Conservation (phyloP, 371 early-diverging fungal species). For the Blyttiomyces sp. region DNA sequence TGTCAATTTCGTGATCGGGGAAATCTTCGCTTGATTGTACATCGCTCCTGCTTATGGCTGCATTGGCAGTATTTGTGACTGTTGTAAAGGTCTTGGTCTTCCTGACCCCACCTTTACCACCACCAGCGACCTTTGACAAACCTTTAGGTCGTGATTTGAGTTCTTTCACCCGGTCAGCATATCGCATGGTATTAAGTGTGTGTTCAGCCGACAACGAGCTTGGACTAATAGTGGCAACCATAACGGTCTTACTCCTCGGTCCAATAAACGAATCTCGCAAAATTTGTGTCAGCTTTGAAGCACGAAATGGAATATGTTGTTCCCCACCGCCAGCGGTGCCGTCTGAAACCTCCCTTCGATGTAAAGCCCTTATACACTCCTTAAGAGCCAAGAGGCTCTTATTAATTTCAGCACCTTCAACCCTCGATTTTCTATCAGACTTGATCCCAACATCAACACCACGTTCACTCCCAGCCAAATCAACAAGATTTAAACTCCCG, state of each 20-base stretch:
- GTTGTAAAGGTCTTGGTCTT: too few species aligned
- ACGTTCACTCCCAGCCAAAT: slow-evolving; percentile 59
- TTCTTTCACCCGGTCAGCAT: slow-evolving; percentile 51
- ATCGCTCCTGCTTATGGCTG: too few species aligned
- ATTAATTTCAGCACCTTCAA: slow-evolving; percentile 56
- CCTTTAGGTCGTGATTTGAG: background rate
- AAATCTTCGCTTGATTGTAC: too few species aligned
- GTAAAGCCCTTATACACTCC: slow-evolving; percentile 56
- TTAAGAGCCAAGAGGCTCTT: slow-evolving; percentile 53
- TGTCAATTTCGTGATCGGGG: too few species aligned
- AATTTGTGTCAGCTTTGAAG: slow-evolving; percentile 40
- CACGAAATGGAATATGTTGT: slow-evolving; percentile 44
- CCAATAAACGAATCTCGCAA: slow-evolving; percentile 39
- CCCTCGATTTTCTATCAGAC: slow-evolving; percentile 14
- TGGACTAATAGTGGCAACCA: slow-evolving; percentile 53
- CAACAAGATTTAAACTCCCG: slow-evolving; percentile 41
- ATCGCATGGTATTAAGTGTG: slow-evolving; percentile 57
- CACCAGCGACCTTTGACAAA: background rate
- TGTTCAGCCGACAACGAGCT: slow-evolving; percentile 43
- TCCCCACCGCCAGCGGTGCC: background rate
- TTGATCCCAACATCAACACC: slow-evolving; percentile 34
- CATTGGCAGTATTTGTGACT: too few species aligned
- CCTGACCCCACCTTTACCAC: too few species aligned
- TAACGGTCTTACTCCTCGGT: slow-evolving; percentile 32
- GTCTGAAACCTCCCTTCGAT: slow-evolving; percentile 5